Evolutionary conservation across 345 rosid genomes (phyloP), one percentile per base, ranked within the genome.

Genomic region (Raphanus raphanistrum): DNA sequence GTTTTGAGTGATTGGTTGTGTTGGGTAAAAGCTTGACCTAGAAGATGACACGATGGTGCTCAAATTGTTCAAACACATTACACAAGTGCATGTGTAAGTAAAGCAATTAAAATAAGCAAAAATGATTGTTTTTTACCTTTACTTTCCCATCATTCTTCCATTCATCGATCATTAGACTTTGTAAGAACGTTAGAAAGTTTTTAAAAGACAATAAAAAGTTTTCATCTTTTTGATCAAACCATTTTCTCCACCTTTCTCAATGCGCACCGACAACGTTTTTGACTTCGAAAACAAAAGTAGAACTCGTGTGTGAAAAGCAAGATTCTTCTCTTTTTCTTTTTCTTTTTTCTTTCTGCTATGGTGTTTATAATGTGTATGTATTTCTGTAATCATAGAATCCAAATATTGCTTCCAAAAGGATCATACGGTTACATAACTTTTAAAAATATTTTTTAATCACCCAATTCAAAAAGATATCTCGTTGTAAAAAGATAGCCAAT

Each of bases 1-100:
- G 79, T 68, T 79, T 74, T 54, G 26, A 70, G 82, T 80, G 82
- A 70, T 74, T 63, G 61, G 63, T 63, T 80, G 79, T 80, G 82
- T 74, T 80, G 79, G 76, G 72, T 68, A 69, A 74, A 69, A 79
- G 79, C 82, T 68, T 69, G 79, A 74, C 82, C 76, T 74, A 79
- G 66, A 80, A 63, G 75, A 74, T 70, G 79, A 67, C 74, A 78
- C 73, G 68, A 66, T 73, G 74, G 38, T 69, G 63, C 71, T 63
- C 63, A 64, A 79, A 74, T 54, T 74, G 72, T 70, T 38, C 33
- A 57, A 80, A 61, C 82, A 74, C 62, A 69, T 79, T 29, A 68
- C 74, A 68, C 66, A 64, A 74, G 63, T 70, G 71, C 75, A 74
- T 80, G 71, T 69, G 63, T 75, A 69, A 68, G 33, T 28, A 68